Conservation (phyloP, 2,329 filamentous ascomycete species). For the Fusarium sterilihyphosum region DNA sequence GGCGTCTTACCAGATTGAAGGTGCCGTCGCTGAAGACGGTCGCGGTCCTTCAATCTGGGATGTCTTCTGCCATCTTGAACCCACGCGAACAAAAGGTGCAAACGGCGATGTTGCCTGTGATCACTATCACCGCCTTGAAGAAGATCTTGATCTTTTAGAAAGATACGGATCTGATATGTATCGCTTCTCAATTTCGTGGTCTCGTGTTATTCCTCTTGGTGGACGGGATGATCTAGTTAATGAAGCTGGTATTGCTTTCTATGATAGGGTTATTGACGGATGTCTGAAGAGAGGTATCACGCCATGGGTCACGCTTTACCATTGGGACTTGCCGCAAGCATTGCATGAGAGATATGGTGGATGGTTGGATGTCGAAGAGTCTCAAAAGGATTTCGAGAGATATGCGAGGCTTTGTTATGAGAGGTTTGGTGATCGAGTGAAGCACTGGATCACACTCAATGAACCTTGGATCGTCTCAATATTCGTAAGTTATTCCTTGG, state of each 20-base stretch:
- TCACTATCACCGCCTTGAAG: conserved; percentile 54
- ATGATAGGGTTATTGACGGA: conserved; percentile 68
- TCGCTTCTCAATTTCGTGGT: conserved; percentile 74
- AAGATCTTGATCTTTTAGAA: conserved; percentile 70
- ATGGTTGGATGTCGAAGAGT: conserved; percentile 46
- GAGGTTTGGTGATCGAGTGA: conserved; percentile 54
- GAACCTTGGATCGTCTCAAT: conserved; percentile 53
- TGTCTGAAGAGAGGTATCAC: conserved; percentile 65
- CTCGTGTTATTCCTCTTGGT: conserved; percentile 71
- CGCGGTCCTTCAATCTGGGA: conserved; percentile 58
- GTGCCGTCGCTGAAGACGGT: conserved; percentile 52
- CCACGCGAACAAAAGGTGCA: conserved; percentile 51
- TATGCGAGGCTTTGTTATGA: conserved; percentile 51
- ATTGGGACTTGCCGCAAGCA: conserved; percentile 64
- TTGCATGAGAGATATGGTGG: conserved; percentile 52
- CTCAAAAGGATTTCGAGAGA: conserved; percentile 48
- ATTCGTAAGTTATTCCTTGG: conserved; percentile 29
- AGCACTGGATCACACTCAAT: conserved; percentile 53
- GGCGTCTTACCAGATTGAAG: conserved; percentile 57
- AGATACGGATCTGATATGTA: conserved; percentile 67
- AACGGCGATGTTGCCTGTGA: conserved; percentile 60
- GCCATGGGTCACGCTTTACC: conserved; percentile 71
- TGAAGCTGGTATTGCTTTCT: conserved; percentile 68
- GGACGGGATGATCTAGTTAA: conserved; percentile 71
- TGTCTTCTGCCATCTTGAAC: conserved; percentile 52